A percentile compares a stretch with the other conserved stretches of the same genome.
These are phyloP conservation scores for Tilletia caries DNA, from an alignment of 1,284 basidiomycete species.

Conservation along the genomic window DNA sequence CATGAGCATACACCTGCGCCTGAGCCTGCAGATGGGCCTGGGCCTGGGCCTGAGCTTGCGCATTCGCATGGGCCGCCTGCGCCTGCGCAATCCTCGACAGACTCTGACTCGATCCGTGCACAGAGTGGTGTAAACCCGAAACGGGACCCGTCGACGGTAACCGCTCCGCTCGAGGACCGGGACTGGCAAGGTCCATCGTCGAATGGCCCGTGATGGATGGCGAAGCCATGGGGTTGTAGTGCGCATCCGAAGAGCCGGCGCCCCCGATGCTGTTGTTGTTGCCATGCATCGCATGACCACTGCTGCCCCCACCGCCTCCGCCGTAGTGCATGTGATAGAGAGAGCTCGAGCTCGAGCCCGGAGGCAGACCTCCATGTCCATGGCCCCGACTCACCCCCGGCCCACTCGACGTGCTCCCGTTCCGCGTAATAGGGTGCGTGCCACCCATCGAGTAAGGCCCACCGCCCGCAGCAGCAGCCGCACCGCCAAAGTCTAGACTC, in stretches of 20 bases:
- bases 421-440: constrained; percentile 4
- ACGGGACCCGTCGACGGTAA: background rate
- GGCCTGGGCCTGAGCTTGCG: constrained; percentile 16
- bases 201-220: background rate
- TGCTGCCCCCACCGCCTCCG: background rate
- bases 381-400: background rate
- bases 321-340: constrained; percentile 25
- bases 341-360: constrained; percentile 12
- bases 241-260: background rate
- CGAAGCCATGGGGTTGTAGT: background rate
- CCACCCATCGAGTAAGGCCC: constrained; percentile 2
- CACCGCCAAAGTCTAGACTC: constrained; percentile 39
- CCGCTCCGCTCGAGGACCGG: background rate
- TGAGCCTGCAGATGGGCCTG: constrained; percentile 6
- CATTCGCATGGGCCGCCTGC: constrained; percentile 14
- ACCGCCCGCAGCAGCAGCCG: constrained; percentile 29
- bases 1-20: constrained; percentile 15
- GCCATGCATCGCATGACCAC: background rate
- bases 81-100: constrained; percentile 5
- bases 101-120: constrained; percentile 10
- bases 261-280: no score
- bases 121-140: background rate
- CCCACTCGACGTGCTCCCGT: constrained; percentile 1
- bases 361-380: constrained; percentile 3
- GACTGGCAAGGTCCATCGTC: background rate